These are phyloP conservation scores for Penicillium sp. DNA, from an alignment of 2,329 filamentous ascomycete genomes.

Conservation along the genomic window DNA sequence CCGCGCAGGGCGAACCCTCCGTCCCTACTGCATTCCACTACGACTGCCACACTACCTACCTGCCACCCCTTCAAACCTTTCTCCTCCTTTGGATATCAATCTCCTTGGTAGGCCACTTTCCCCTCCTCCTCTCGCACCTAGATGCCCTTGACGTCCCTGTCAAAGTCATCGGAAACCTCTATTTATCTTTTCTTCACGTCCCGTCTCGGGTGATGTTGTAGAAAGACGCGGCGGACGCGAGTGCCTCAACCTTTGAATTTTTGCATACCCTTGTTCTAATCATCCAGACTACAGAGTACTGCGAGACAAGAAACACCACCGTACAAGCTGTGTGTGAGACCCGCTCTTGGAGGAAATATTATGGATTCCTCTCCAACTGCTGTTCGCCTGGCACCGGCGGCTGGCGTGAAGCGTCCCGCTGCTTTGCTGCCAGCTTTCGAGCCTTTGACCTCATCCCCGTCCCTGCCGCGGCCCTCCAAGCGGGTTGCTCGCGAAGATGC, in stretches of 20 bases:
- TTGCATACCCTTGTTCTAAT: conserved; percentile 6
- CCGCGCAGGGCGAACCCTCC: conserved; percentile 32
- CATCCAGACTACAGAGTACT: conserved; percentile 5
- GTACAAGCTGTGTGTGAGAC: conserved; percentile 10
- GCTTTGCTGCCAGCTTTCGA: conserved; percentile 47
- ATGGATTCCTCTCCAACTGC: conserved; percentile 40
- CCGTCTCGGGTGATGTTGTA: conserved; percentile 2
- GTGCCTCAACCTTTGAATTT: conserved; percentile 21
- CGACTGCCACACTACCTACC: conserved; percentile 19
- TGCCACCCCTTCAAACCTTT: conserved; percentile 11
- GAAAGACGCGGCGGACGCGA: conserved; percentile 19
- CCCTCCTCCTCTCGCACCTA: conserved; percentile 19
- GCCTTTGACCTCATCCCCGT: conserved; percentile 44
- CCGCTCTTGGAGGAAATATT: conserved; percentile 9
- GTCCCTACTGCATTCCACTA: conserved; percentile 31
- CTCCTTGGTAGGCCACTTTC: conserved; percentile 18
- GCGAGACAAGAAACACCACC: conserved; percentile 4
- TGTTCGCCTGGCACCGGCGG: conserved; percentile 29
- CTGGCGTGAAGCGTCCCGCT: conserved; percentile 43
- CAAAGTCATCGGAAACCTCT: conserved; percentile 3
- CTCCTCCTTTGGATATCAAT: conserved; percentile 19
- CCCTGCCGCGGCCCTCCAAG: conserved; percentile 44
- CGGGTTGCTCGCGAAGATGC: conserved; percentile 42
- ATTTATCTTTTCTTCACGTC: conserved; percentile 13
- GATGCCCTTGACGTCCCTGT: conserved; percentile 6